Evolutionary conservation across 129 eudicot genomes (phyloP), one percentile per base, ranked within the genome.

Genomic region (Helianthus tuberosus): DNA sequence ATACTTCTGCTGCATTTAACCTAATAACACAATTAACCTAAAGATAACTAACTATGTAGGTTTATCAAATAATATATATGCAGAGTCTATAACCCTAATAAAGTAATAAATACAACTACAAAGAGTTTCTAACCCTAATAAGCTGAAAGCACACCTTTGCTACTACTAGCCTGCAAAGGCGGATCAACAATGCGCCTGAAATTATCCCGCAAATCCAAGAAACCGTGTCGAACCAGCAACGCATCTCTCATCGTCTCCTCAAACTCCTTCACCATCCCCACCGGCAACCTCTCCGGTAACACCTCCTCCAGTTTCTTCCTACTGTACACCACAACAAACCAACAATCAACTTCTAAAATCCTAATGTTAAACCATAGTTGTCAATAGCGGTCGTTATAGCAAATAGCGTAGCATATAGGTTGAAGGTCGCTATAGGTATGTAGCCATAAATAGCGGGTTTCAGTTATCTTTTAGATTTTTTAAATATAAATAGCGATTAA

Each of bases 211-310:
- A 94, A 89, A 63, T 88, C 97, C 82, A 94, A 68, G 66, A 94
- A 94, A 54, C 89, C 79, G 68, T 83, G 91, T 1, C 98, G 81
- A 11, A 94, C 80, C 46, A 94, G 86, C 93, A 94, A 83, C 11
- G 97, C 93, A 47, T 77, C 81, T 70, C 94, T 76, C 82, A 79
- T 79, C 5, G 97, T 84, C 46, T 86, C 98, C 57, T 88, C 96
- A 62, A 94, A 94, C 83, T 94, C 98, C 85, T 86, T 90, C 79
- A 69, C 66, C 98, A 94, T 94, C 32, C 98, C 98, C 5, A 12
- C 38, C 0, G 98, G 98, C 69, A 91, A 80, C 20, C 96, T 96
- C 88, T 94, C 98, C 1, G 98, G 97, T 53, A 94, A 64, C 72
- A 85, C 77, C 16, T 79, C 86, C 61, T 84, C 83, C 75, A 94